Evolutionary conservation across 2,329 filamentous ascomycete species (phyloP).

Genomic region (Colletotrichum costaricense): DNA sequence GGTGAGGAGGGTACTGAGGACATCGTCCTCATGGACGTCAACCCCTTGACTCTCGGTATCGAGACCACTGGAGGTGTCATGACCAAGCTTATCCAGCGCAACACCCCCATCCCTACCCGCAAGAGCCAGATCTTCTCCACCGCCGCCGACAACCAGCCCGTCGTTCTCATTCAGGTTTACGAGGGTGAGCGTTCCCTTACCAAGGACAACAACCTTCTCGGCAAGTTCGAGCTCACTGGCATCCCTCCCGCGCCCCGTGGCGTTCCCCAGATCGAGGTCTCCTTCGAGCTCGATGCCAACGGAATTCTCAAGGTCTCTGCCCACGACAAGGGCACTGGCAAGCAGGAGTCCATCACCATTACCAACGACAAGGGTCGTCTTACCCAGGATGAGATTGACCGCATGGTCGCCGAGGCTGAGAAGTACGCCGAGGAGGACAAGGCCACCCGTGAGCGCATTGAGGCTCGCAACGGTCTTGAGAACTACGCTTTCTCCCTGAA

Average conservation of each 20-base stretch:
- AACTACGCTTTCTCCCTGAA: constrained; percentile 99
- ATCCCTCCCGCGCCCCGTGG: constrained; percentile 96
- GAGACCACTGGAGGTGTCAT: constrained; percentile 98
- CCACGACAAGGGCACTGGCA: constrained; percentile 97
- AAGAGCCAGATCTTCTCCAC: constrained; percentile 99
- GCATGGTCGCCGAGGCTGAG: constrained; percentile 98
- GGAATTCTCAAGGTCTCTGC: constrained; percentile 97
- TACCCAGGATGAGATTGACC: constrained; percentile 96
- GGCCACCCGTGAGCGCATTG: constrained; percentile 95
- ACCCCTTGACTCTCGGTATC: constrained; percentile 95
- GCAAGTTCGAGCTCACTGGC: constrained; percentile 97
- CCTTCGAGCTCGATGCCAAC: constrained; percentile 97
- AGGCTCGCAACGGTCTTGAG: constrained; percentile 95
- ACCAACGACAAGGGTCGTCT: constrained; percentile 99
- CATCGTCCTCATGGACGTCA: constrained; percentile 95
- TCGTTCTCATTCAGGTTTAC: constrained; percentile 94
- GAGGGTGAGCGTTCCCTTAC: constrained; percentile 95
- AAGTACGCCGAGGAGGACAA: constrained; percentile 99
- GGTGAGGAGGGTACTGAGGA: constrained; percentile 85
- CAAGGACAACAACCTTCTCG: constrained; percentile 96
- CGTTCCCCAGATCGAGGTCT: constrained; percentile 97
- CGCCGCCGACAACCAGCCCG: constrained; percentile 95
- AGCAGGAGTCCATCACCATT: constrained; percentile 97
- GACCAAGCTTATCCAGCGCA: constrained; percentile 95
- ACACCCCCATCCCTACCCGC: constrained; percentile 93